Conservation (phyloP, 2,329 filamentous ascomycete genomes). For the Lecanosticta acicola region DNA sequence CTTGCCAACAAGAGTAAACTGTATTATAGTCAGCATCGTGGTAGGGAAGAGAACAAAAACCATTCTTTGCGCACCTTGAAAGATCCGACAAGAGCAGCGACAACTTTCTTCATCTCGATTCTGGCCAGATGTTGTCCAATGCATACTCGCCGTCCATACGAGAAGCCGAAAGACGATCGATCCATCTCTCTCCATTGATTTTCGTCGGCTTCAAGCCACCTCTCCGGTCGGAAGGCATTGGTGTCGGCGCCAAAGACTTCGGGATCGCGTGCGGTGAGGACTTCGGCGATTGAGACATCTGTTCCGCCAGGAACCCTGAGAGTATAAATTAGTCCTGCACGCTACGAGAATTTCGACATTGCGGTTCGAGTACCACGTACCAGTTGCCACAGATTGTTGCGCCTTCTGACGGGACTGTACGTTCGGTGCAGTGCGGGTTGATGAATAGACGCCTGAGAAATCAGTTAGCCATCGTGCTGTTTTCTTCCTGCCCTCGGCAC, state of each 20-base stretch:
- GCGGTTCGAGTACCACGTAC: not conserved
- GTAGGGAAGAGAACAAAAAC: no score
- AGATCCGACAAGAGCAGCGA: conserved; percentile 9
- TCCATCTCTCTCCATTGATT: conserved; percentile 35
- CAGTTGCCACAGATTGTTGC: conserved; percentile 14
- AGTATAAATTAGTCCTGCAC: not conserved
- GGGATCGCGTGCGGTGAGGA: conserved; percentile 36
- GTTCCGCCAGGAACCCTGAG: conserved; percentile 42
- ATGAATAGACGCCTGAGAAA: not conserved
- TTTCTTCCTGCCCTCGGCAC: no score
- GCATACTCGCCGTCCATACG: conserved; percentile 42
- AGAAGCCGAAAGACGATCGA: conserved; percentile 42
- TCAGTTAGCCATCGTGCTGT: not conserved
- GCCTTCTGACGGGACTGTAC: conserved; percentile 5
- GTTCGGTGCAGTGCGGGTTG: conserved; percentile 9
- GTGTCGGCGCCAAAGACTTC: conserved; percentile 36
- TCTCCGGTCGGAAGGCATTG: conserved; percentile 41
- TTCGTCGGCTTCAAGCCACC: conserved; percentile 41
- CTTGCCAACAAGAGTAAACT: no score
- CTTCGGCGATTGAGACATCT: conserved; percentile 39
- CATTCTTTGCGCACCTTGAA: conserved; percentile 2
- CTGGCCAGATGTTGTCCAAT: conserved; percentile 42
- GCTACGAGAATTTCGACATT: not conserved
- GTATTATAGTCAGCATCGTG: no score
- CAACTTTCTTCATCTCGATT: conserved; percentile 28